A percentile compares a stretch with the other conserved stretches of the same genome.
Evolutionary conservation across 169 alveolate genomes (phyloP).

Genomic region (Perkinsus olseni): DNA sequence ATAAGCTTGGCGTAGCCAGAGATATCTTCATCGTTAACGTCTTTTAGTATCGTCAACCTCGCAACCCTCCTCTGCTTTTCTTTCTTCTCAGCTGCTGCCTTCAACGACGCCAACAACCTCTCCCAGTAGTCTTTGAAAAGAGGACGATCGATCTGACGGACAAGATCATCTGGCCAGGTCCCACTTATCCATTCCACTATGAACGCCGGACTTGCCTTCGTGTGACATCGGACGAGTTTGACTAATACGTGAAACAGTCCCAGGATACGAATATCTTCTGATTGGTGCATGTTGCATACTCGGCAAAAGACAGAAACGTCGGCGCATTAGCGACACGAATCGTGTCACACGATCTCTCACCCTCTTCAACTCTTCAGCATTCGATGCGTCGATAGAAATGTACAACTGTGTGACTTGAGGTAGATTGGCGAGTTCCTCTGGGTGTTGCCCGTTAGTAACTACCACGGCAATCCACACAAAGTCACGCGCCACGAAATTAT

Average conservation of each 20-base stretch:
- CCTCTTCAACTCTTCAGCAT: constrained; percentile 42
- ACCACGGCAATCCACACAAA: background rate
- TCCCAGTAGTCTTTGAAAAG: background rate
- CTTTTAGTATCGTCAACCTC: background rate
- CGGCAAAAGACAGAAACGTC: too few species aligned
- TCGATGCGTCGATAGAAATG: constrained; percentile 59
- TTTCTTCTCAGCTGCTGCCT: background rate
- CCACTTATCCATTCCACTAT: too few species aligned
- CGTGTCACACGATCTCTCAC: too few species aligned
- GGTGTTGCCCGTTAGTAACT: constrained; percentile 60
- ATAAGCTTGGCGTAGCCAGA: background rate
- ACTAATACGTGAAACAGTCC: too few species aligned
- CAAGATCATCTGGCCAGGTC: too few species aligned
- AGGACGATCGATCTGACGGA: background rate
- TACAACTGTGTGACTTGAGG: constrained; percentile 54
- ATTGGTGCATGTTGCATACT: too few species aligned
- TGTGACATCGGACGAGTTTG: too few species aligned
- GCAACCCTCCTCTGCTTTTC: background rate
- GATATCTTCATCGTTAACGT: background rate
- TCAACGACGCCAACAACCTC: background rate
- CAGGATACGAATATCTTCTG: too few species aligned
- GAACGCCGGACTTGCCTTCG: too few species aligned
- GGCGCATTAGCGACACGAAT: too few species aligned
- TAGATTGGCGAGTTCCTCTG: constrained; percentile 40
- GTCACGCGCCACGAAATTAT: background rate